Evolutionary conservation across 192 early-diverging fungal genomes (phyloP), one percentile per base, ranked within the genome.

Genomic region (Coemansia erecta): DNA sequence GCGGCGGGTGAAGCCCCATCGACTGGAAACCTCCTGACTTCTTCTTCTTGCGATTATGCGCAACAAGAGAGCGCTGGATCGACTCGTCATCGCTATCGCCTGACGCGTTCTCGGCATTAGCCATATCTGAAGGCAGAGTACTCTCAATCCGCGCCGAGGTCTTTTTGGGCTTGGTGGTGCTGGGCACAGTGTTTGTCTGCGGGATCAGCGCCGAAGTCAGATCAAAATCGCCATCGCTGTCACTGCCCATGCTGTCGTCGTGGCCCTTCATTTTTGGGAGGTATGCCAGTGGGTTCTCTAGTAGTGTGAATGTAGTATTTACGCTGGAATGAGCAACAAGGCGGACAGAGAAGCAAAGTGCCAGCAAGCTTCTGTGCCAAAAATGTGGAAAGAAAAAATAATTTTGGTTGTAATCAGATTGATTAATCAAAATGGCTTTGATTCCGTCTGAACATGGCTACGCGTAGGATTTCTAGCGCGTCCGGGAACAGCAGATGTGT

Each of bases 21-120:
- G 93, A 93, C 72, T 97, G 94, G 75, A 98, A 98, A 22, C 96
- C 96, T 28, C 96, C 96, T 0, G 93, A 95, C 63, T 98, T 98
- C 59, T 92, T 93, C 68, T 91, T 89, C 66, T 94, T 96, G 56
- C 91, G 82, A 74, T 96, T 97, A 3, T 88, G 88, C 14, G 83
- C 74, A 44, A 66, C 53, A 12, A 77, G 63, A 17, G 65, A 69
- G 17, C 59, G 66, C 53, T 68, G 62, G 63, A 77, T 77, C 50
- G 56, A 53, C 26, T 76, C 73, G 0, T 55, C 31, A 24, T 81
- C 70, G 53, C 72, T 73, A 1, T 69, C 71, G 15, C 61, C 66
- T 0, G 60, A 53, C 12, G 9, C 12, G 9, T 52, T 12, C 6
- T 53, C 56, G 2, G 41, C 15, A 31, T 59, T 45, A 21, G 40